These are phyloP conservation scores for Yamadazyma sp. DNA, from an alignment of 1,139 yeast species.

Conservation along the genomic window DNA sequence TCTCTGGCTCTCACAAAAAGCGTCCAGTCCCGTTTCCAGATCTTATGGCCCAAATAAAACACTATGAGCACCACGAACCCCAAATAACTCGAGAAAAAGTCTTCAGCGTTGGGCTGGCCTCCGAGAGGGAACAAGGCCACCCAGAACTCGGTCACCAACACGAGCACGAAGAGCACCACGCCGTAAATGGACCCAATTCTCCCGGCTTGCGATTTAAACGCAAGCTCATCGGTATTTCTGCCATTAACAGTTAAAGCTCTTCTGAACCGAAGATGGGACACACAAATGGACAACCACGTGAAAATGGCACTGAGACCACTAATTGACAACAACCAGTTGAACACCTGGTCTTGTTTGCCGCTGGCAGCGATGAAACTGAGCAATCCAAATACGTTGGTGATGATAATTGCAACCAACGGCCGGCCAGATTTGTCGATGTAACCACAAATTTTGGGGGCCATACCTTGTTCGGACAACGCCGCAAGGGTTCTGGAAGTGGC, in stretches of 20 bases:
- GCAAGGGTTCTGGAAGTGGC: constrained; percentile 45
- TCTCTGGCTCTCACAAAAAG: constrained; percentile 34
- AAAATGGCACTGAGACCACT: constrained; percentile 40
- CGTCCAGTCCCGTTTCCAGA: constrained; percentile 42
- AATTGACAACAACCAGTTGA: constrained; percentile 38
- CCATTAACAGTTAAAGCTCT: constrained; percentile 31
- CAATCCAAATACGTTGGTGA: constrained; percentile 38
- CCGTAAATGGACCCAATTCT: constrained; percentile 55
- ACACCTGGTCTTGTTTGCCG: constrained; percentile 31
- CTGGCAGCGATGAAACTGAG: constrained; percentile 42
- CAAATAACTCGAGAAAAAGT: constrained; percentile 36
- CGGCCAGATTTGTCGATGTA: constrained; percentile 44
- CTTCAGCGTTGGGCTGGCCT: constrained; percentile 32
- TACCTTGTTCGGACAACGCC: constrained; percentile 43
- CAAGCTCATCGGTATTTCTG: constrained; percentile 50
- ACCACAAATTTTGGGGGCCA: constrained; percentile 39
- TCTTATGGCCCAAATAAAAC: constrained; percentile 40
- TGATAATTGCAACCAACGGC: constrained; percentile 41
- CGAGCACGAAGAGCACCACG: constrained; percentile 43
- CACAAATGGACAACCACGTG: constrained; percentile 41
- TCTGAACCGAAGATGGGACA: constrained; percentile 40
- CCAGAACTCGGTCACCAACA: constrained; percentile 56
- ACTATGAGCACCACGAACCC: constrained; percentile 39
- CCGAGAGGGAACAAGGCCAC: constrained; percentile 42
- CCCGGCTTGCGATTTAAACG: constrained; percentile 57